These are phyloP conservation scores for Exophiala lecanii-corni DNA, from an alignment of 2,329 filamentous ascomycete species.

Conservation along the genomic window DNA sequence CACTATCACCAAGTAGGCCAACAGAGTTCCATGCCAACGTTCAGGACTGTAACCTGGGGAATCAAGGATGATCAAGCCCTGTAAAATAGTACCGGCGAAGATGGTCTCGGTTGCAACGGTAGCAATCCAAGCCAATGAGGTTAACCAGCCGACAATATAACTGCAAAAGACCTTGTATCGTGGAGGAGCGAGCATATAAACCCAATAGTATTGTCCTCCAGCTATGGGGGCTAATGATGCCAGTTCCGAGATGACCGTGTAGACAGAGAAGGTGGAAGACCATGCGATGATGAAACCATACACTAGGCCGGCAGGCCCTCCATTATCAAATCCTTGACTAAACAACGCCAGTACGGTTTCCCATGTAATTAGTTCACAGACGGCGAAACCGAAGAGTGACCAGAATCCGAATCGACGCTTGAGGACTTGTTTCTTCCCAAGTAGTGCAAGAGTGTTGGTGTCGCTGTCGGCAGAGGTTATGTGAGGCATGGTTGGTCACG, in stretches of 20 bases:
- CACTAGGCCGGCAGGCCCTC: constrained; percentile 46
- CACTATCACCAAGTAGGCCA: constrained; percentile 36
- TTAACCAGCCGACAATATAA: constrained; percentile 43
- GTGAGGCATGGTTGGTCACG: too few relatives aligned
- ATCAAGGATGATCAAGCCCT: constrained; percentile 38
- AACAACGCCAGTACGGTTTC: constrained; percentile 44
- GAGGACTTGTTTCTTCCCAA: constrained; percentile 45
- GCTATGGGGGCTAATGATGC: constrained; percentile 46
- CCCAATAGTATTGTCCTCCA: constrained; percentile 45
- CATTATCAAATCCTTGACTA: constrained; percentile 40
- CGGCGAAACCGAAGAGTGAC: constrained; percentile 42
- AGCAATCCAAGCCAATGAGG: constrained; percentile 40
- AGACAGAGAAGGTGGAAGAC: constrained; percentile 45
- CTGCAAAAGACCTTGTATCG: constrained; percentile 39
- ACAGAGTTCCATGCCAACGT: constrained; percentile 38
- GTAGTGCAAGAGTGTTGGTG: constrained; percentile 36
- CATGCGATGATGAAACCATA: constrained; percentile 52
- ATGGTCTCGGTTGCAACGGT: constrained; percentile 40
- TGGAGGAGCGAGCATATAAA: constrained; percentile 42
- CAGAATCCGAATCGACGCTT: constrained; percentile 41
- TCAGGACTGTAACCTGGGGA: constrained; percentile 33
- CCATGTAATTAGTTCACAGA: constrained; percentile 44
- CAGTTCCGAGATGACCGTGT: constrained; percentile 45
- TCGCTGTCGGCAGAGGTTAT: constrained; percentile 28
- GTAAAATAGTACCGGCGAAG: constrained; percentile 40